Percentiles rank a stretch among this genome's conserved stretches.
Conservation (phyloP, 176 grass and related monocot species). For the Musa beccarii region DNA sequence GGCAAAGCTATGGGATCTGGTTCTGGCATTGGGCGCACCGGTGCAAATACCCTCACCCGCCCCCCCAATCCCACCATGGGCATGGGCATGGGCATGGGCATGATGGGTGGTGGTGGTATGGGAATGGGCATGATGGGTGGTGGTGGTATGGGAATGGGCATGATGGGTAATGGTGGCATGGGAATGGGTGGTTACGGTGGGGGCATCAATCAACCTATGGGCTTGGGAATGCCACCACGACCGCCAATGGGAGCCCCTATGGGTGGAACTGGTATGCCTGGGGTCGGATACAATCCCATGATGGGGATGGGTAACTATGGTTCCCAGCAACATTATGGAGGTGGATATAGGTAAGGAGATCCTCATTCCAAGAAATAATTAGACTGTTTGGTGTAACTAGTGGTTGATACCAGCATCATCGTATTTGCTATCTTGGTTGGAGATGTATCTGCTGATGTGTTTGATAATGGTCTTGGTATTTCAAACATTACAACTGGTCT, state of each 20-base stretch:
- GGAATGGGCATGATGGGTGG: conserved; percentile 23
- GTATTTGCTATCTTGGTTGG: neutral
- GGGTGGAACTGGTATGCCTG: conserved; percentile 38
- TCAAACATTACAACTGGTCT: conserved; percentile 18
- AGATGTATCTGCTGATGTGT: neutral
- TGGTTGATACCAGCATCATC: neutral
- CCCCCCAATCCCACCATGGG: conserved; percentile 49
- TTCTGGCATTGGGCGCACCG: conserved; percentile 57
- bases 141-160: conserved; percentile 24
- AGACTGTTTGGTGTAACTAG: conserved; percentile 7
- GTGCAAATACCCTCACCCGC: conserved; percentile 36
- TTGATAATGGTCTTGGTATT: neutral
- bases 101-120: conserved; percentile 28
- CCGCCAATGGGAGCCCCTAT: conserved; percentile 53
- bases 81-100: conserved; percentile 35
- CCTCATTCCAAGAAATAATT: neutral
- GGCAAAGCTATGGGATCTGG: conserved; percentile 95
- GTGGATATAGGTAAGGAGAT: conserved; percentile 62
- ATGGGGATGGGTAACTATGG: conserved; percentile 42
- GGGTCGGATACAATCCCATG: conserved; percentile 74
- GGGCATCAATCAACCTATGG: conserved; percentile 8
- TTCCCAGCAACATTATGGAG: conserved; percentile 63
- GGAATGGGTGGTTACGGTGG: conserved; percentile 18
- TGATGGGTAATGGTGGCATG: conserved; percentile 29
- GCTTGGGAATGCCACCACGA: conserved; percentile 50